Conservation (phyloP, 495 filamentous ascomycete genomes). For the Xylona heveae region DNA sequence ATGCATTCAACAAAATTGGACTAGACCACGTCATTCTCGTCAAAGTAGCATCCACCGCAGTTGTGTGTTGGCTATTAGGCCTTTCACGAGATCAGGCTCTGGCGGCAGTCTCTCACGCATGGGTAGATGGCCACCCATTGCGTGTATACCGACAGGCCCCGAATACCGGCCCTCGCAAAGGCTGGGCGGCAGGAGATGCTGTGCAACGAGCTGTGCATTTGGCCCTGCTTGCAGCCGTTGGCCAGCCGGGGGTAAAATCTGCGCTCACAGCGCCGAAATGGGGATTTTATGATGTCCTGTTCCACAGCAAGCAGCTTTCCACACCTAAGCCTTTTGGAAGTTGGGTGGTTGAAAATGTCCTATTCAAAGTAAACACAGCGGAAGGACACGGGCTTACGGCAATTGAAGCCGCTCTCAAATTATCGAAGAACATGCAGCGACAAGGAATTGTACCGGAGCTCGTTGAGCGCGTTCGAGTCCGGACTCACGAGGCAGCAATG, state of each 20-base stretch:
- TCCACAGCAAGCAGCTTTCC: slow-evolving; percentile 11
- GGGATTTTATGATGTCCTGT: slow-evolving; percentile 19
- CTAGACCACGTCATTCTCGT: slow-evolving; percentile 25
- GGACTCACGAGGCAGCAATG: slow-evolving; percentile 16
- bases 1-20: slow-evolving; percentile 20
- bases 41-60: slow-evolving; percentile 21
- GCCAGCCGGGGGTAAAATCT: slow-evolving; percentile 17
- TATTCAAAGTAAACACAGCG: slow-evolving; percentile 19
- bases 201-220: slow-evolving; percentile 23
- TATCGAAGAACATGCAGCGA: too few species aligned
- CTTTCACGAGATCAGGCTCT: slow-evolving; percentile 13
- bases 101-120: slow-evolving; percentile 19
- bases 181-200: slow-evolving; percentile 26
- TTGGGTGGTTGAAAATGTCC: slow-evolving; percentile 17
- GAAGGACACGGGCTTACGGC: slow-evolving; percentile 21
- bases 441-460: slow-evolving; percentile 5
- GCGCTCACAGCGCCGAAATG: slow-evolving; percentile 16
- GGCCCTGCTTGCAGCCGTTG: slow-evolving; percentile 12
- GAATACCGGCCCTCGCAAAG: slow-evolving; percentile 22
- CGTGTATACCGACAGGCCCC: slow-evolving; percentile 15
- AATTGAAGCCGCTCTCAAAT: slow-evolving; percentile 17
- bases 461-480: slow-evolving; percentile 14
- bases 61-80: slow-evolving; percentile 18
- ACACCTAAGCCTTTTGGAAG: slow-evolving; percentile 14
- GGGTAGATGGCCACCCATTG: slow-evolving; percentile 18